phyloP scores from a whole-genome alignment of 148 eudicot genomes.

The Dysphania ambrosioides region DNA sequence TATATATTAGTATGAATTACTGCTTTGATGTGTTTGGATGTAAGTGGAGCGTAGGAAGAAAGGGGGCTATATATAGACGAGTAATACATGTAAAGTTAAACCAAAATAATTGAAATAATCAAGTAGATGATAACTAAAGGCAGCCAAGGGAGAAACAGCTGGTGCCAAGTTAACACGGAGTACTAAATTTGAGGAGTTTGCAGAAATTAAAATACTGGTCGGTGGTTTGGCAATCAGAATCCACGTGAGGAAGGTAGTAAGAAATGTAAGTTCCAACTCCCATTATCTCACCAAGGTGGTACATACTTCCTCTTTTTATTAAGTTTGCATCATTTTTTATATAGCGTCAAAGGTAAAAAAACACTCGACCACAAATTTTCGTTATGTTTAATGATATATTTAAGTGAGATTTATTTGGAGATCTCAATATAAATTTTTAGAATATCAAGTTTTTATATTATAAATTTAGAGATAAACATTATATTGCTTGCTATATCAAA shows the following conservation, averaged over 20 bases:
- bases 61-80: background rate
- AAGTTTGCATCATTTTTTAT: too few relatives aligned
- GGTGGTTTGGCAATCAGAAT: background rate
- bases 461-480: too few relatives aligned
- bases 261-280: background rate
- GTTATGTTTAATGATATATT: too few relatives aligned
- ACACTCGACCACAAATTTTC: too few relatives aligned
- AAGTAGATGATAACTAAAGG: background rate
- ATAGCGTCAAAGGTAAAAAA: too few relatives aligned
- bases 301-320: too few relatives aligned
- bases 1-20: background rate
- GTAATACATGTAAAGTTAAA: background rate
- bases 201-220: background rate
- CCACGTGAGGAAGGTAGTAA: constrained; percentile 10
- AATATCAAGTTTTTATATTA: too few relatives aligned
- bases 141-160: constrained; percentile 3
- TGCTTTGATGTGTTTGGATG: background rate
- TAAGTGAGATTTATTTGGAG: too few relatives aligned
- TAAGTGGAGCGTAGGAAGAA: background rate
- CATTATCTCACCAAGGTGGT: too few relatives aligned
- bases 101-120: background rate
- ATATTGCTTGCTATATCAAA: too few relatives aligned
- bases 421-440: too few relatives aligned
- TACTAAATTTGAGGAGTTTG: background rate
- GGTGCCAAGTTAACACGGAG: constrained; percentile 1